A percentile compares a stretch with the other conserved stretches of the same genome.
These are phyloP conservation scores for Gossypium bickii DNA, from an alignment of 345 rosid species.

Conservation along the genomic window DNA sequence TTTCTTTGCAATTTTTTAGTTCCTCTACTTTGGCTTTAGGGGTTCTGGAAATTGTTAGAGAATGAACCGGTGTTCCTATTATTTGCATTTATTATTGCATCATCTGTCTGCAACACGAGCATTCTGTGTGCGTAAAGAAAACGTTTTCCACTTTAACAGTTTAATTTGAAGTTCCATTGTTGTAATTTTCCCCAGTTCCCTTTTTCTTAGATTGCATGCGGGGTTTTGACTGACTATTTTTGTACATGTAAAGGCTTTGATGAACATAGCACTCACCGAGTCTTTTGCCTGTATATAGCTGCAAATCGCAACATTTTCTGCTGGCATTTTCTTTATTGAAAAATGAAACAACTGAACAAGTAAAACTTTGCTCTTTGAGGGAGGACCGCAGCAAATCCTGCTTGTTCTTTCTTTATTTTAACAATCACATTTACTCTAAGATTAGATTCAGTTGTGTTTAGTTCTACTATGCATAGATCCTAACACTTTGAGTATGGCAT, in stretches of 20 bases:
- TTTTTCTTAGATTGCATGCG: conserved; percentile 14
- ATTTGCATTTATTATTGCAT: not conserved
- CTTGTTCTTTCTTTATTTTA: not conserved
- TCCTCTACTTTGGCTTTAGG: not conserved
- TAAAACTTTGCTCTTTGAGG: not conserved
- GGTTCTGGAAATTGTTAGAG: not conserved
- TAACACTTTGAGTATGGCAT: not conserved
- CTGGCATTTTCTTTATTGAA: not conserved
- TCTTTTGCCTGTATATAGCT: not conserved
- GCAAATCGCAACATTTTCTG: not conserved
- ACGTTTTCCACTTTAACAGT: not conserved
- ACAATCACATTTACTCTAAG: not conserved
- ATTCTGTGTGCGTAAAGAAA: not conserved
- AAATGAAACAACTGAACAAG: not conserved
- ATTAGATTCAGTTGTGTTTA: not conserved
- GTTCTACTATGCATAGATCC: not conserved
- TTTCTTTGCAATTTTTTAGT: not conserved
- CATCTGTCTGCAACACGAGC: too few relatives aligned
- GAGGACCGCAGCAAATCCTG: not conserved
- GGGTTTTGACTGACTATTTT: not conserved
- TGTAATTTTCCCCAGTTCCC: not conserved
- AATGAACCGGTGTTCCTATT: not conserved
- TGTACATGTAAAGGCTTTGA: not conserved
- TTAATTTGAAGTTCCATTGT: not conserved
- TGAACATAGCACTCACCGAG: not conserved